phyloP scores from a whole-genome alignment of 345 rosid species.

The Schrenkiella parvula region DNA sequence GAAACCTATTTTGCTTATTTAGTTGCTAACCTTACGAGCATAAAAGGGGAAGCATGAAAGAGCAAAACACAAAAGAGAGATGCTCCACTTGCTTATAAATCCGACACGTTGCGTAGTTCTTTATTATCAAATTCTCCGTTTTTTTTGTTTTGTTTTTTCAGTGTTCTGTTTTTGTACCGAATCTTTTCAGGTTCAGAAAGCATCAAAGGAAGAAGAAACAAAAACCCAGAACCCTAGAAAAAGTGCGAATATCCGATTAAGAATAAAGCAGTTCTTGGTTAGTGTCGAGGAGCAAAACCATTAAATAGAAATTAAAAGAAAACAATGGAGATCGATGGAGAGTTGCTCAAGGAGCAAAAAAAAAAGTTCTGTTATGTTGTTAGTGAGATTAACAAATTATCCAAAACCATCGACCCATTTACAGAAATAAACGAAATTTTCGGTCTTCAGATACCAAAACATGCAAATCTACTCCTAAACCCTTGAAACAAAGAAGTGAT shows the following conservation, averaged over 20 bases:
- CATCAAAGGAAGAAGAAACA: conserved; percentile 35
- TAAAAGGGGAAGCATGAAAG: conserved; percentile 17
- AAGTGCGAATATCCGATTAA: conserved; percentile 26
- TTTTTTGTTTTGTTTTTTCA: neutral
- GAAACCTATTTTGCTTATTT: conserved; percentile 20
- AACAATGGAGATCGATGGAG: conserved; percentile 4
- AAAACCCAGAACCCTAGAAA: conserved; percentile 36
- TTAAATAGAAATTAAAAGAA: neutral
- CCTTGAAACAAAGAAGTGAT: too few species aligned
- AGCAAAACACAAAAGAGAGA: conserved; percentile 2
- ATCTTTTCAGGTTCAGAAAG: conserved; percentile 35
- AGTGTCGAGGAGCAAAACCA: conserved; percentile 17
- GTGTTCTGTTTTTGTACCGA: conserved; percentile 4
- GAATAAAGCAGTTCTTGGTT: conserved; percentile 33
- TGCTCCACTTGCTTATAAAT: conserved; percentile 17
- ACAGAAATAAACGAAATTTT: neutral
- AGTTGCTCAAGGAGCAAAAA: neutral
- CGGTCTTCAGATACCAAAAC: neutral
- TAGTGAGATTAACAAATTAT: neutral
- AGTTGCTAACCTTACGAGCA: conserved; percentile 13
- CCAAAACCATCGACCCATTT: conserved; percentile 9
- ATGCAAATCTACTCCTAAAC: neutral
- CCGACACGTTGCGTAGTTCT: conserved; percentile 27
- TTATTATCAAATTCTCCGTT: conserved; percentile 22
- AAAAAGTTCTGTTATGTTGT: conserved; percentile 1